Evolutionary conservation across 2,329 filamentous ascomycete species (phyloP).

Genomic region (Alternaria gansuensis): DNA sequence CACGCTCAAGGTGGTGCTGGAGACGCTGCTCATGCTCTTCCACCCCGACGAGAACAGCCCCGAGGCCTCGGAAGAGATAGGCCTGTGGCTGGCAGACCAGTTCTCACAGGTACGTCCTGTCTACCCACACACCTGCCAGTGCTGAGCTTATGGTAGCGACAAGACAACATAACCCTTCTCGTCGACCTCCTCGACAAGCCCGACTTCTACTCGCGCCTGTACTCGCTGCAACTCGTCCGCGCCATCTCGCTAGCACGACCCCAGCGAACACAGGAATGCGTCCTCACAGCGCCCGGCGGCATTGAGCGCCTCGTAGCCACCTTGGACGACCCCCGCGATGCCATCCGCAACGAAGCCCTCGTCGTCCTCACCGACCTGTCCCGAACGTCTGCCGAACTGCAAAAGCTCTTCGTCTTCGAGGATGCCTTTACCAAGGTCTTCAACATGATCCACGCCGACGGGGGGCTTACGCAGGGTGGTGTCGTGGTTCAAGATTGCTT

Average conservation of each 20-base stretch:
- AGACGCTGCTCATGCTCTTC: constrained; percentile 95
- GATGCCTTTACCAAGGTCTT: constrained; percentile 92
- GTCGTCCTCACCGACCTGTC: constrained; percentile 89
- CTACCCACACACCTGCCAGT: constrained; percentile 32
- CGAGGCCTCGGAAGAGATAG: constrained; percentile 95
- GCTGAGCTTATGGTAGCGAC: constrained; percentile 71
- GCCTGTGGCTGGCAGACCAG: constrained; percentile 94
- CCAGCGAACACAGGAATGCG: constrained; percentile 92
- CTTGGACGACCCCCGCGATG: constrained; percentile 85
- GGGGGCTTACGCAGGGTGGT: constrained; percentile 81
- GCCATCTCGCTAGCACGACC: constrained; percentile 86
- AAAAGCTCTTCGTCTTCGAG: constrained; percentile 95
- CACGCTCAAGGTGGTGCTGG: constrained; percentile 91
- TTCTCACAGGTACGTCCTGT: constrained; percentile 78
- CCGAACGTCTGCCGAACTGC: constrained; percentile 83
- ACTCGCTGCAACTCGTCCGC: constrained; percentile 86
- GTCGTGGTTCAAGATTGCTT: constrained; percentile 92
- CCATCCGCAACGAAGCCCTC: constrained; percentile 83
- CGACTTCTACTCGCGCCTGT: constrained; percentile 91
- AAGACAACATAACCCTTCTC: constrained; percentile 93
- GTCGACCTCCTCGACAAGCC: constrained; percentile 86
- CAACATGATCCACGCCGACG: constrained; percentile 80
- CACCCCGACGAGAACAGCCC: constrained; percentile 71
- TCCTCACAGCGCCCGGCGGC: constrained; percentile 86
- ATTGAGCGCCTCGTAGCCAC: constrained; percentile 85